A percentile compares a stretch with the other conserved stretches of the same genome.
Conservation (phyloP, 306 rosid species). For the Prinsepia uniflora region DNA sequence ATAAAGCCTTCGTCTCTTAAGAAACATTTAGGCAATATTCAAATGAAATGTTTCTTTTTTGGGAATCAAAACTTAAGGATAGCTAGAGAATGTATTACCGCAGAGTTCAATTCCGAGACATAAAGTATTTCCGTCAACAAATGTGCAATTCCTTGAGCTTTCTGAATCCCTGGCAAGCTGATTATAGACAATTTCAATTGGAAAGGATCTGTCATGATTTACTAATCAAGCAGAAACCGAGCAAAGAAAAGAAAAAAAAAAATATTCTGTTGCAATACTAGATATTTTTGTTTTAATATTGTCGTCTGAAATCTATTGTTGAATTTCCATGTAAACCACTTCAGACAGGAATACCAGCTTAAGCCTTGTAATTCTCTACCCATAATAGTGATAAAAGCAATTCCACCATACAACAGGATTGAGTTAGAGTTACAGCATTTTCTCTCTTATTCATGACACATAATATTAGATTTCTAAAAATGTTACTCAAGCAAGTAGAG, state of each 20-base stretch:
- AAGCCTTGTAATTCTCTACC: too few species aligned
- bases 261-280: background rate
- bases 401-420: too few species aligned
- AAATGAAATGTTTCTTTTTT: background rate
- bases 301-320: background rate
- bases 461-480: too few species aligned
- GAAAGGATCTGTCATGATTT: constrained; percentile 11
- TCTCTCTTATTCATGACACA: too few species aligned
- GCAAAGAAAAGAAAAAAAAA: background rate
- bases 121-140: constrained; percentile 84
- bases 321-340: background rate
- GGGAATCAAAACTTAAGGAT: too few species aligned
- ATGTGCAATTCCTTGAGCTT: constrained; percentile 76
- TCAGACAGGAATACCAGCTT: too few species aligned
- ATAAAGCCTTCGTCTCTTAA: too few species aligned
- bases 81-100: constrained; percentile 59
- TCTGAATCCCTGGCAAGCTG: constrained; percentile 75
- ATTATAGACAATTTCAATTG: constrained; percentile 24
- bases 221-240: background rate
- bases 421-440: too few species aligned
- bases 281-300: background rate
- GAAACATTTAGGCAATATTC: background rate
- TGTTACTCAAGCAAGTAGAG: background rate
- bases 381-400: too few species aligned
- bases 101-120: constrained; percentile 72